Conservation (phyloP, 78 protist genomes). For the slime mould (Dictyostelium discoideum) region DNA sequence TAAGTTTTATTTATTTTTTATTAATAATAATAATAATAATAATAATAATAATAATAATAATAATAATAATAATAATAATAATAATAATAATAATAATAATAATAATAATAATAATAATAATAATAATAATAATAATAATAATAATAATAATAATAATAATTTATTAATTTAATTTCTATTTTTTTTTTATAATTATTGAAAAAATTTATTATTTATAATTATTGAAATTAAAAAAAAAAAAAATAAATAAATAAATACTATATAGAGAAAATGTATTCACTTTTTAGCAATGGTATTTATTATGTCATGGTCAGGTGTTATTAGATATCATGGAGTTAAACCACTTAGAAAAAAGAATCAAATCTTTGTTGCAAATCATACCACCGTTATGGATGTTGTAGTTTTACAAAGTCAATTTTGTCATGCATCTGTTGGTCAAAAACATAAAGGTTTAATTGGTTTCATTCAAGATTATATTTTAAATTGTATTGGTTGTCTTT, state of each 20-base stretch:
- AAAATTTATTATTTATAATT: too few species aligned
- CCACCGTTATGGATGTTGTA: slow-evolving; percentile 88
- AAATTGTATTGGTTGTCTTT: slow-evolving; percentile 83
- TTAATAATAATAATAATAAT: background rate
- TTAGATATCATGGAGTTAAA: slow-evolving; percentile 77
- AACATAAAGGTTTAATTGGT: slow-evolving; percentile 89
- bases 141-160: background rate
- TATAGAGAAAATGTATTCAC: slow-evolving; percentile 17
- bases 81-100: too few species aligned
- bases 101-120: too few species aligned
- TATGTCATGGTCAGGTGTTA: slow-evolving; percentile 86
- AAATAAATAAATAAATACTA: too few species aligned
- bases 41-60: background rate
- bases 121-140: too few species aligned
- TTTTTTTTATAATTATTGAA: too few species aligned
- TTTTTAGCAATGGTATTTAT: slow-evolving; percentile 44
- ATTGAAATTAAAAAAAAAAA: too few species aligned
- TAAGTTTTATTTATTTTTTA: background rate
- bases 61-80: too few species aligned
- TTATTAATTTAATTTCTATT: background rate
- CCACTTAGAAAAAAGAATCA: slow-evolving; percentile 82
- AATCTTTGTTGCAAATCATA: slow-evolving; percentile 95
- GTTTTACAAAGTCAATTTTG: slow-evolving; percentile 71
- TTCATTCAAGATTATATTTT: slow-evolving; percentile 90
- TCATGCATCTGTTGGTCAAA: slow-evolving; percentile 89